Percentiles rank a stretch among this genome's conserved stretches.
Evolutionary conservation across 2,329 filamentous ascomycete genomes (phyloP).

Genomic region (Orbilia ellipsospora): DNA sequence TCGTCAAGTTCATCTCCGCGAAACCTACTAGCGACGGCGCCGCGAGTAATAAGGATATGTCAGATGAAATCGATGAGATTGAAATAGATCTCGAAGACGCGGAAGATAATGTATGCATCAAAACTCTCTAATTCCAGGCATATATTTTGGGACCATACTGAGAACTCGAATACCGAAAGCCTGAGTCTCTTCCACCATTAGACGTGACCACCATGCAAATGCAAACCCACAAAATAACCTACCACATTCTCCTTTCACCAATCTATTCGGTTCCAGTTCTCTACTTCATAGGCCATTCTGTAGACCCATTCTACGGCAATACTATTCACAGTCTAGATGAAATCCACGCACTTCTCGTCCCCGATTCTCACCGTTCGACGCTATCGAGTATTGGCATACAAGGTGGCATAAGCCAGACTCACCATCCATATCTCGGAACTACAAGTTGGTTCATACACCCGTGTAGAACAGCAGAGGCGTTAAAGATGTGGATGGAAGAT

Average conservation of each 20-base stretch:
- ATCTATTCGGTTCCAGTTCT: constrained; percentile 56
- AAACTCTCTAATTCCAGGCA: not conserved
- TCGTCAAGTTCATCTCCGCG: constrained; percentile 14
- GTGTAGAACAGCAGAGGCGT: constrained; percentile 84
- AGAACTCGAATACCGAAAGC: constrained; percentile 3
- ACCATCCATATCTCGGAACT: constrained; percentile 82
- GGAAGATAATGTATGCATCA: constrained; percentile 27
- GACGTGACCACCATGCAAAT: not conserved
- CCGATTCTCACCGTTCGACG: constrained; percentile 21
- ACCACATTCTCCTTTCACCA: constrained; percentile 57
- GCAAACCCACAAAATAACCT: constrained; percentile 21
- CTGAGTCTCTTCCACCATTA: constrained; percentile 17
- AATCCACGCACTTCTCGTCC: constrained; percentile 54
- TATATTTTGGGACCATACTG: not conserved
- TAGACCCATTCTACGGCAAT: not conserved
- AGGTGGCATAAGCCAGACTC: constrained; percentile 61
- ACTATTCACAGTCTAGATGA: constrained; percentile 21
- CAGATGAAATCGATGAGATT: not conserved
- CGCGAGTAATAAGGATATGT: too few relatives aligned
- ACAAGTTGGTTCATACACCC: constrained; percentile 93
- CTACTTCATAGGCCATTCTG: constrained; percentile 52
- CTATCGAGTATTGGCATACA: constrained; percentile 23
- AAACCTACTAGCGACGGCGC: not conserved
- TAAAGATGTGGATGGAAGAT: constrained; percentile 67
- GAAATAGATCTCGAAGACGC: constrained; percentile 29